Evolutionary conservation across 2,329 filamentous ascomycete genomes (phyloP), one percentile per base, ranked within the genome.

Genomic region (Metarhizium anisopliae): DNA sequence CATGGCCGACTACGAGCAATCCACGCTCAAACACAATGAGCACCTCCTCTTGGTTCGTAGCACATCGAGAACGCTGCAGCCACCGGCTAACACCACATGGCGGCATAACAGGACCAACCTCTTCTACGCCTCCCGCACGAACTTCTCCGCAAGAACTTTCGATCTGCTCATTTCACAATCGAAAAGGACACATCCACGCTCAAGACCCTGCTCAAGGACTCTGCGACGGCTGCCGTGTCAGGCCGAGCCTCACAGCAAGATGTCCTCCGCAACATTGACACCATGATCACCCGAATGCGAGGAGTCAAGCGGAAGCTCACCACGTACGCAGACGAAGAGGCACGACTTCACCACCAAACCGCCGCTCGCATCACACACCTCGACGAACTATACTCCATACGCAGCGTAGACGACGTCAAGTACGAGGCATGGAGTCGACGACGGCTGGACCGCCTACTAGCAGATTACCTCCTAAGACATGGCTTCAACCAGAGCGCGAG

Each of bases 111-210:
- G 91, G 94, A 99, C 68, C 93, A 97, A 81, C 88, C 93, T 4
- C 87, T 97, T 61, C 84, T 99, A 62, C 90, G 92, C 38, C 84
- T 97, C 25, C 94, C 94, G 18, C 87, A 93, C 72, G 94, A 97
- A 69, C 87, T 96, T 56, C 85, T 95, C 25, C 87, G 91, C 55
- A 93, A 94, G 70, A 97, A 95, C 74, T 95, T 97, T 74, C 94
- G 95, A 65, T 84, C 86, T 3, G 88, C 88, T 47, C 89, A 91
- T 68, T 85, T 87, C 66, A 77, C 83, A 60, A 82, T 91, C 68
- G 89, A 93, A 67, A 86, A 85, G 67, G 84, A 89, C 62, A 83
- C 82, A 59, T 77, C 79, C 18, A 77, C 77, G 51, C 73, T 90
- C 60, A 84, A 83, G 64, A 79, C 81, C 25, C 72, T 78, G 11